Conservation (phyloP, 2,329 filamentous ascomycete species). For the Diaporthe velutina region DNA sequence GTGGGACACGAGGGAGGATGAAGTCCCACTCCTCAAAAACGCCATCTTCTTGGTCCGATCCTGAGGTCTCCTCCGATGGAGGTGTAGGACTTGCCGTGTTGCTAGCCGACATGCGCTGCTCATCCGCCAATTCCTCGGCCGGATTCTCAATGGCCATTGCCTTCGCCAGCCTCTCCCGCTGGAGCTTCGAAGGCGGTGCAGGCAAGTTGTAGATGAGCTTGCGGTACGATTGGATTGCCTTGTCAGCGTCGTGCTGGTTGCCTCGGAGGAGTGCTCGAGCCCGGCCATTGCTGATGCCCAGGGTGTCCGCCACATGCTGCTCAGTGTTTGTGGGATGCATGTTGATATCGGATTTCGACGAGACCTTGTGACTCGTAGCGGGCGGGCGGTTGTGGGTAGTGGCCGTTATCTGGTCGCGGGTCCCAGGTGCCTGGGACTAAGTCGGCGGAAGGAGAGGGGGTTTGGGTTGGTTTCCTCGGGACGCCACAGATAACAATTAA, state of each 20-base stretch:
- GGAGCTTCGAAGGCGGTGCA: background rate
- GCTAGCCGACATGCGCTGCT: background rate
- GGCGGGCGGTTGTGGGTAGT: too few relatives aligned
- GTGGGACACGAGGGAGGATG: background rate
- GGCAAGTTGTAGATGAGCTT: background rate
- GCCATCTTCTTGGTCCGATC: background rate
- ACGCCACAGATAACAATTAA: conserved; percentile 30
- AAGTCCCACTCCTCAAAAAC: conserved; percentile 22
- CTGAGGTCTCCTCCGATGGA: background rate
- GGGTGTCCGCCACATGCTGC: background rate
- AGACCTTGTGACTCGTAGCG: conserved; percentile 27
- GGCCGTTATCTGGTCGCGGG: conserved; percentile 15
- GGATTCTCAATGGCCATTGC: too few relatives aligned
- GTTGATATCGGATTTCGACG: too few relatives aligned
- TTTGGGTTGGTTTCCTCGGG: background rate
- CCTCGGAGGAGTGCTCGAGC: conserved; percentile 5
- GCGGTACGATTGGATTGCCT: conserved; percentile 6
- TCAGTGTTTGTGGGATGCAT: background rate
- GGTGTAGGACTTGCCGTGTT: background rate
- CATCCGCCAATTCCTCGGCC: too few relatives aligned
- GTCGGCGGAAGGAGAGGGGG: background rate
- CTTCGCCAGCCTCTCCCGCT: too few relatives aligned
- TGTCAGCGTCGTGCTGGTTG: background rate
- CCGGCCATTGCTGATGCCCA: background rate
- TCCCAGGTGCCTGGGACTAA: background rate